phyloP scores from a whole-genome alignment of 352 stramenopile genomes.

The Halophytophthora polymorphica region DNA sequence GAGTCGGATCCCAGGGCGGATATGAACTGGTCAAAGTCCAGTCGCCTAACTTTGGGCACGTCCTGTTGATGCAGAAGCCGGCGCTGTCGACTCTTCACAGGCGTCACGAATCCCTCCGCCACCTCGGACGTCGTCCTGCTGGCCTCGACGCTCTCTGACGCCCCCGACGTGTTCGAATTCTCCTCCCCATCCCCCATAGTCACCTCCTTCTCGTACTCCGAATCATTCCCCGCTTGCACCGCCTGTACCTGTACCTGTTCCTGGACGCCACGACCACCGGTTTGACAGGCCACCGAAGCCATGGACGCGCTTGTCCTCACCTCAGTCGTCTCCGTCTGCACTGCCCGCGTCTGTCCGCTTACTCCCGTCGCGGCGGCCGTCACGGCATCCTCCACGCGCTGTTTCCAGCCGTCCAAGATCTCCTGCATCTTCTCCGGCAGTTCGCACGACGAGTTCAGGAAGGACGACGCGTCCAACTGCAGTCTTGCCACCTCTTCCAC shows the following conservation, averaged over 20 bases:
- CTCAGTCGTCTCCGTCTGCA: background rate
- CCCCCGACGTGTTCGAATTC: background rate
- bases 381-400: slow-evolving; percentile 46
- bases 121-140: background rate
- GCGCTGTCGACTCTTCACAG: background rate
- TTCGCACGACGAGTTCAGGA: slow-evolving; percentile 55
- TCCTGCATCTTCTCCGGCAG: slow-evolving; percentile 53
- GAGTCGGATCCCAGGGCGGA: background rate
- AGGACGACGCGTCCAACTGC: slow-evolving; percentile 41
- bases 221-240: too few relatives aligned
- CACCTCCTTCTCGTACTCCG: background rate
- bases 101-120: slow-evolving; percentile 1
- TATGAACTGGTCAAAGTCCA: slow-evolving; percentile 11
- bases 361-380: background rate
- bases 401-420: slow-evolving; percentile 64
- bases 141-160: background rate
- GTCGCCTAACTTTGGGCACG: background rate
- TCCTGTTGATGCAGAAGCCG: background rate
- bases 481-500: background rate
- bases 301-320: background rate
- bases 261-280: background rate
- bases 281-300: background rate
- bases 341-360: background rate
- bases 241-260: background rate
- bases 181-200: background rate